Evolutionary conservation across 495 filamentous ascomycete species (phyloP).

Genomic region (Aspergillus ostianus): DNA sequence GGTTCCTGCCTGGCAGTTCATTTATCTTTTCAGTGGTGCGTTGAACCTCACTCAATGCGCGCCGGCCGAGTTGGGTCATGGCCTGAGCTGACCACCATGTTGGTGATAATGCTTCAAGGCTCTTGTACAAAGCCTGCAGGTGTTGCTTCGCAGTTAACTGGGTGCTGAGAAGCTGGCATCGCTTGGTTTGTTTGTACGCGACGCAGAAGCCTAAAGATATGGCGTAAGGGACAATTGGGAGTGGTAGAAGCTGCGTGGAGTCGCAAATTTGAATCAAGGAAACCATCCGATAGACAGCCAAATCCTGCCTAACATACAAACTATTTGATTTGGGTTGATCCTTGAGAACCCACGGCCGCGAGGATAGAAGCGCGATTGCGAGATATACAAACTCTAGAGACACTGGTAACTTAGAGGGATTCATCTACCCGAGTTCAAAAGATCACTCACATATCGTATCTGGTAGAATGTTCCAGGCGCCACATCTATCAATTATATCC

Average conservation of each 20-base stretch:
- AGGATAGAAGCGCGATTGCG: constrained; percentile 20
- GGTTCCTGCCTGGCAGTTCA: not conserved
- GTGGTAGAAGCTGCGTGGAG: constrained; percentile 12
- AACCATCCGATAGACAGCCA: constrained; percentile 18
- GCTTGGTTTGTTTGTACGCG: constrained; percentile 23
- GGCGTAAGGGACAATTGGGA: constrained; percentile 24
- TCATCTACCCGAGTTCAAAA: not conserved
- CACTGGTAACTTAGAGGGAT: constrained; percentile 13
- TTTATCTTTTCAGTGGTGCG: constrained; percentile 7
- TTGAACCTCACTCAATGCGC: constrained; percentile 17
- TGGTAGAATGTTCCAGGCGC: constrained; percentile 11
- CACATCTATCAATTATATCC: constrained; percentile 38
- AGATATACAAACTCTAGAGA: constrained; percentile 23
- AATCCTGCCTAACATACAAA: constrained; percentile 20
- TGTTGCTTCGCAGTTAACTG: constrained; percentile 15
- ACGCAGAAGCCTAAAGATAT: constrained; percentile 26
- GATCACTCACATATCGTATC: constrained; percentile 15
- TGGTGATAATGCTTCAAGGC: constrained; percentile 14
- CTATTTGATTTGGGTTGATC: constrained; percentile 15
- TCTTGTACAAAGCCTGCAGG: constrained; percentile 18
- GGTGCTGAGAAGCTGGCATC: constrained; percentile 15
- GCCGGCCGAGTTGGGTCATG: constrained; percentile 25
- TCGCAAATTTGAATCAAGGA: constrained; percentile 17
- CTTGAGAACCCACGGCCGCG: constrained; percentile 22
- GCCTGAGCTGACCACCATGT: constrained; percentile 28